Evolutionary conservation across 805 yeast genomes (phyloP), one percentile per base, ranked within the genome.

Genomic region (Pichia exigua): DNA sequence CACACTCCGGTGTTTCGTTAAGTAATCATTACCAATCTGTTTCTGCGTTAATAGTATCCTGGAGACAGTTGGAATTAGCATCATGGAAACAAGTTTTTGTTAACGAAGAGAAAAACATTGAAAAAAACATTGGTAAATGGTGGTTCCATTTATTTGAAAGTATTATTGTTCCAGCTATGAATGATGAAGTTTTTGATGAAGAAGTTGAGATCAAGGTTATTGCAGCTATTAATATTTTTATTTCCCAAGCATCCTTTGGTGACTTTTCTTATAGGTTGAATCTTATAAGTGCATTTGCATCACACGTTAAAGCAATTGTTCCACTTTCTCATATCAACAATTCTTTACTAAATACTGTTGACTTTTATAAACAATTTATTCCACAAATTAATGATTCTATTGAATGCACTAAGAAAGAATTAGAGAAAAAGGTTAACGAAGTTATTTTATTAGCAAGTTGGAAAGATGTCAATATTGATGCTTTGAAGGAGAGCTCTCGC

Each of bases 401-500:
- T 11, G 60, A 58, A 0, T 61, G 62, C 1, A 74, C 75, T 1
- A 82, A 75, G 64, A 79, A 76, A 59, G 65, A 68, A 3, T 69
- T 92, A 38, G 88, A 83, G 53, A 92, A 91, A 62, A 89, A 89
- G 47, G 78, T 94, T 12, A 75, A 81, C 38, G 99, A 94, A 52
- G 83, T 90, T 4, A 89, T 94, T 43, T 69, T 88, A 44, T 73
- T 94, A 17, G 97, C 99, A 1, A 87, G 96, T 61, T 95, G 98
- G 98, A 90, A 91, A 59, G 99, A 94, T 69, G 91, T 90, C 13
- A 95, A 94, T 61, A 80, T 90, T 44, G 95, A 87, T 62, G 96
- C 99, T 0, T 74, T 94, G 61, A 90, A 88, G 59, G 97, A 91
- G 67, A 88, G 97, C 67, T 94, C 99, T 7, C 82, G 89, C 57